Evolutionary conservation across 768 basidiomycete species (phyloP), one percentile per base, ranked within the genome.

Genomic region (Coprinopsis strossmayeri): DNA sequence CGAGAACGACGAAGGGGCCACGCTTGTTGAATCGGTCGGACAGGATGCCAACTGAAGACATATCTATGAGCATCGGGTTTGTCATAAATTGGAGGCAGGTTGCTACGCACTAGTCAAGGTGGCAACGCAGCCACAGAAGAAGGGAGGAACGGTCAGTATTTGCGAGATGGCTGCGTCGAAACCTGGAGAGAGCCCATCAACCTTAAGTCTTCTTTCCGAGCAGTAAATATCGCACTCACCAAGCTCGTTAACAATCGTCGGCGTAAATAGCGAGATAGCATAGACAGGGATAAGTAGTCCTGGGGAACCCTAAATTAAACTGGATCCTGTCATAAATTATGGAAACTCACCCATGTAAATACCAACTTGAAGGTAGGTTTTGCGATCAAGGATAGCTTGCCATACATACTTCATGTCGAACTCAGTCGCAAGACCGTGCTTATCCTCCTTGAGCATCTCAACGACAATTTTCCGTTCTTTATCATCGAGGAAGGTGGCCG

Each of bases 401-500:
- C 68, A 68, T 42, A 78, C 65, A 40, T 77, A 78, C 42, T 62
- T 65, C 30, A 59, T 61, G 34, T 69, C 62, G 41, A 64, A 76
- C 46, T 75, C 71, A 1, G 71, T 75, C 4, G 74, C 67, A 23
- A 73, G 70, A 51, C 67, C 65, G 50, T 69, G 69, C 0, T 64
- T 54, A 39, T 78, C 76, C 39, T 69, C 65, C 51, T 68, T 70
- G 41, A 78, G 55, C 65, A 72, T 59, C 13, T 67, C 52, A 13
- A 69, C 48, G 9, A 78, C 61, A 41, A 60, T 53, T 39, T 41
- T 55, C 41, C 69, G 69, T 55, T 82, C 79, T 2, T 52, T 49
- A 3, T 69, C 65, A 12, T 67, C 72, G 46, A 82, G 61, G 63
- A 81, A 82, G 20, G 62, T 68, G 10, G 79, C 79, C 0, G 78